Evolutionary conservation across 345 rosid genomes (phyloP).

Genomic region (Microthlaspi erraticum): DNA sequence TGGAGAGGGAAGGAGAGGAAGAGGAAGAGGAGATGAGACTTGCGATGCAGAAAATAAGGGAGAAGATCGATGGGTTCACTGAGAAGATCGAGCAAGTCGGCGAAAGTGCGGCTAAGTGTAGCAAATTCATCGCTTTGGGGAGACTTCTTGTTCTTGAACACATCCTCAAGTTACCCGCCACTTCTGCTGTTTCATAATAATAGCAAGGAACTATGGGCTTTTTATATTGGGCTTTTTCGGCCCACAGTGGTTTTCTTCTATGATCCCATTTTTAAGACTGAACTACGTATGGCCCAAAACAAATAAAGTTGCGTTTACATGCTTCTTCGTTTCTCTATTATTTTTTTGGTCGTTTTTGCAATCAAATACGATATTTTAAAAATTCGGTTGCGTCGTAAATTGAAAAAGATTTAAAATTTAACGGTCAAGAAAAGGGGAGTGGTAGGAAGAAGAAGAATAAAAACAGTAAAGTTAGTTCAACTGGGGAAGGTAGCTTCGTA

Average conservation of each 20-base stretch:
- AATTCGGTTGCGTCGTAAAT: no score
- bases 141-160: conserved; percentile 62
- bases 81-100: conserved; percentile 59
- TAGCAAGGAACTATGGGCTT: neutral
- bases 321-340: no score
- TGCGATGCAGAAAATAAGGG: conserved; percentile 69
- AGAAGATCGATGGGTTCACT: conserved; percentile 53
- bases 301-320: no score
- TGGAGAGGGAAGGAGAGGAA: conserved; percentile 54
- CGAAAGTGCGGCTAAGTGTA: conserved; percentile 59
- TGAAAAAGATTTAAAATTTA: neutral
- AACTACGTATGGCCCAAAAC: no score
- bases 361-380: no score
- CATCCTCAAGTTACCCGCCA: conserved; percentile 50
- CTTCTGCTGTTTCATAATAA: neutral
- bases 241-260: neutral
- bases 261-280: no score
- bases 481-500: conserved; percentile 46
- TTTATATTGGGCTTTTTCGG: neutral
- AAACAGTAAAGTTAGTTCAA: conserved; percentile 17
- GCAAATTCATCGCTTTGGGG: conserved; percentile 59
- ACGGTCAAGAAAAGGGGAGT: conserved; percentile 32
- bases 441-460: conserved; percentile 26
- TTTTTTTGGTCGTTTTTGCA: no score
- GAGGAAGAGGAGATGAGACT: conserved; percentile 47